Evolutionary conservation across 1,139 yeast genomes (phyloP).

Genomic region (Magnusiomyces suaveolens): DNA sequence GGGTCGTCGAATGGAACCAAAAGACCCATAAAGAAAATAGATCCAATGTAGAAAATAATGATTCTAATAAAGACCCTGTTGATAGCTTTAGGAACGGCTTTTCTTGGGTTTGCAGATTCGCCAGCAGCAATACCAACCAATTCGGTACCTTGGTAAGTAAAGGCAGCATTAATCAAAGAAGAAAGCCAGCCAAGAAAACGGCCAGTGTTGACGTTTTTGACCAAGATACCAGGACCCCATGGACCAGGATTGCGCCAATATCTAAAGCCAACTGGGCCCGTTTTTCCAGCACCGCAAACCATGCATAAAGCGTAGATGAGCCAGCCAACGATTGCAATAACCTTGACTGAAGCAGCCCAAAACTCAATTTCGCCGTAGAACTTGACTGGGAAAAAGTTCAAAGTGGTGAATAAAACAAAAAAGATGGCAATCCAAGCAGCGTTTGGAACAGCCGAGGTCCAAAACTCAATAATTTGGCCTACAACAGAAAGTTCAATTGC

Average conservation of each 20-base stretch:
- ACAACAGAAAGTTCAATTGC: slow-evolving; percentile 55
- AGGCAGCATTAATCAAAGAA: slow-evolving; percentile 58
- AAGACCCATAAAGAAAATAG: slow-evolving; percentile 56
- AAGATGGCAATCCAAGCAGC: slow-evolving; percentile 34
- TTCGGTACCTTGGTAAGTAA: slow-evolving; percentile 73
- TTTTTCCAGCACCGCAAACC: slow-evolving; percentile 62
- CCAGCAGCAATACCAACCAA: slow-evolving; percentile 65
- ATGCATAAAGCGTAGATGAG: slow-evolving; percentile 55
- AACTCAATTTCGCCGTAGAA: slow-evolving; percentile 32
- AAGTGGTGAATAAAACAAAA: slow-evolving; percentile 24
- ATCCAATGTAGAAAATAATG: slow-evolving; percentile 53
- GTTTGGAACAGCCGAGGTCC: slow-evolving; percentile 44
- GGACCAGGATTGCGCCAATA: slow-evolving; percentile 63
- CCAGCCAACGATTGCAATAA: slow-evolving; percentile 50
- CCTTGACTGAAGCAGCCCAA: slow-evolving; percentile 37
- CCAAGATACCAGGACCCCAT: slow-evolving; percentile 45
- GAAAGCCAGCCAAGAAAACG: slow-evolving; percentile 46
- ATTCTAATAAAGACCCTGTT: slow-evolving; percentile 70
- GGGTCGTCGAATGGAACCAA: slow-evolving; percentile 64
- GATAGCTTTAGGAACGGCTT: slow-evolving; percentile 68
- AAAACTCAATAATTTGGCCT: slow-evolving; percentile 49
- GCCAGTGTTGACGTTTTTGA: slow-evolving; percentile 44
- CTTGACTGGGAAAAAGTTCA: slow-evolving; percentile 32
- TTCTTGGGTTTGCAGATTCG: slow-evolving; percentile 68
- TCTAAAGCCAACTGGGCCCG: slow-evolving; percentile 67